These are phyloP conservation scores for Rosa multiflora DNA, from an alignment of 306 rosid genomes.

Conservation along the genomic window DNA sequence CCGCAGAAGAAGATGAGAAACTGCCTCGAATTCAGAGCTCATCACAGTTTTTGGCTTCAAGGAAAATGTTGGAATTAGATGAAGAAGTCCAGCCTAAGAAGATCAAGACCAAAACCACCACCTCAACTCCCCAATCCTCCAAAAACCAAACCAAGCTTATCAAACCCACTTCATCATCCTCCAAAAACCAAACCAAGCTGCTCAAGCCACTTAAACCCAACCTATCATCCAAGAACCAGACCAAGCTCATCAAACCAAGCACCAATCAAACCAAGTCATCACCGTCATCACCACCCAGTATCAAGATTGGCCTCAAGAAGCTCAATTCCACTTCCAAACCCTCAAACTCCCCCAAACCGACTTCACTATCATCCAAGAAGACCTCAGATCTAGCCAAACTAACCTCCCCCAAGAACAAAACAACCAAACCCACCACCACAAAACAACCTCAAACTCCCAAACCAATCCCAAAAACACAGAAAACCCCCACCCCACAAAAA, in stretches of 20 bases:
- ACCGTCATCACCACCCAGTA: constrained; percentile 6
- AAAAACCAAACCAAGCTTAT: constrained; percentile 51
- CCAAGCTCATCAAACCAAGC: constrained; percentile 37
- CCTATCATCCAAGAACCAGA: constrained; percentile 48
- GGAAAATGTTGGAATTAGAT: constrained; percentile 37
- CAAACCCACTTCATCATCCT: constrained; percentile 15
- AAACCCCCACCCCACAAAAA: constrained; percentile 33
- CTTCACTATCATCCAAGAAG: constrained; percentile 37
- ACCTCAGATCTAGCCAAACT: constrained; percentile 47
- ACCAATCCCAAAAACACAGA: constrained; percentile 22
- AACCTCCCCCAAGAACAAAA: constrained; percentile 54
- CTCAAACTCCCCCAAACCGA: constrained; percentile 37
- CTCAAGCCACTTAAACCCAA: constrained; percentile 22
- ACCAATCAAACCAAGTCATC: constrained; percentile 27
- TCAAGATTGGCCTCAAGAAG: constrained; percentile 41
- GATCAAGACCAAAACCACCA: constrained; percentile 29
- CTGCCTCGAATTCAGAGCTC: not conserved
- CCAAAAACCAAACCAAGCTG: constrained; percentile 45
- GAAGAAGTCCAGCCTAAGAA: constrained; percentile 37
- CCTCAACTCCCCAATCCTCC: constrained; percentile 22
- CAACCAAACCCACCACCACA: constrained; percentile 48
- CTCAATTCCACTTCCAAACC: constrained; percentile 60
- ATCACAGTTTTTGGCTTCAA: constrained; percentile 32
- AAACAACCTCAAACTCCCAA: constrained; percentile 29
- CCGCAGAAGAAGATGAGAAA: not conserved